These are phyloP conservation scores for Phaeotremella skinneri DNA, from an alignment of 768 basidiomycete genomes.

Conservation along the genomic window DNA sequence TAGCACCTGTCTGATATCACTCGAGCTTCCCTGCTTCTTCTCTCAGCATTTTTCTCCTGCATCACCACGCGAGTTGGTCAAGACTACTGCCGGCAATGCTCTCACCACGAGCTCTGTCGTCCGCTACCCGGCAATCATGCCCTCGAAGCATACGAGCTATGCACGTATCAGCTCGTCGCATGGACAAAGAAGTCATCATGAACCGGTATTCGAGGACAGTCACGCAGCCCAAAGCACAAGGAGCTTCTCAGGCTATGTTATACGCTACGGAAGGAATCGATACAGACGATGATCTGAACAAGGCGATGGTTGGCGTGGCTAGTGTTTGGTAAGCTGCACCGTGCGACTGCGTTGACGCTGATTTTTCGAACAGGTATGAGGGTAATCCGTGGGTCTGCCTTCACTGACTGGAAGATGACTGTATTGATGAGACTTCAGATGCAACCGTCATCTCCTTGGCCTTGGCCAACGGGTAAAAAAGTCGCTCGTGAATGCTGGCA, in stretches of 20 bases:
- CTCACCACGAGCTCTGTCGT: background rate
- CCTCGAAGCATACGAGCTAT: too few relatives aligned
- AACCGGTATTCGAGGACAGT: conserved; percentile 73
- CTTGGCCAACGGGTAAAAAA: conserved; percentile 83
- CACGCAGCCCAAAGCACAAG: conserved; percentile 90
- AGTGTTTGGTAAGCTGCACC: conserved; percentile 76
- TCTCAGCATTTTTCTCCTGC: background rate
- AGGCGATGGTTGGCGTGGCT: conserved; percentile 95
- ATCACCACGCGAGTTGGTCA: too few relatives aligned
- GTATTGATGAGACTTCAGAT: conserved; percentile 58
- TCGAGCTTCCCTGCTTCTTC: background rate
- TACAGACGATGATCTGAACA: conserved; percentile 78
- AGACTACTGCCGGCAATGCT: too few relatives aligned
- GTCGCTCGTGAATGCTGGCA: conserved; percentile 64
- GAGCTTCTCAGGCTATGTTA: conserved; percentile 97
- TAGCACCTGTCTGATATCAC: background rate
- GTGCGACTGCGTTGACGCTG: background rate
- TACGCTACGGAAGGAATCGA: conserved; percentile 95
- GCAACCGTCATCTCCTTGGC: conserved; percentile 87
- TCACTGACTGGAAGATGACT: background rate
- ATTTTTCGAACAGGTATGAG: conserved; percentile 71
- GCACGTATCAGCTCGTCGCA: conserved; percentile 10
- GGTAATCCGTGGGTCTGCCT: conserved; percentile 83
- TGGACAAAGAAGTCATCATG: conserved; percentile 34
- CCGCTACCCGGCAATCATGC: background rate